Percentiles rank a stretch among this genome's conserved stretches.
Conservation (phyloP, 1,139 yeast species). For the Candida sp. region DNA sequence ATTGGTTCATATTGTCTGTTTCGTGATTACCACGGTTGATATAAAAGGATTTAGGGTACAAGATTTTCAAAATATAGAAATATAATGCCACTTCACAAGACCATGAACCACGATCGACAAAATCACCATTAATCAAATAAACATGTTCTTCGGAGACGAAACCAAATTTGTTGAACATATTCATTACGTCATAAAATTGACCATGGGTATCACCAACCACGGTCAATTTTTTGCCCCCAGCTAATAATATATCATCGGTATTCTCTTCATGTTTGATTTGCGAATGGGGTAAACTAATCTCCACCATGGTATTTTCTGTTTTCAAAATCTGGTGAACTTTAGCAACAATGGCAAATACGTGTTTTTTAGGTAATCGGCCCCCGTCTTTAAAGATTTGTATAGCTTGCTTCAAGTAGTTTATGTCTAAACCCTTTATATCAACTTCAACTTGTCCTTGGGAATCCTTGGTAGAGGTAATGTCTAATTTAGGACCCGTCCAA, state of each 20-base stretch:
- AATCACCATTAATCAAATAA: slow-evolving; percentile 93
- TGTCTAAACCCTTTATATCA: slow-evolving; percentile 31
- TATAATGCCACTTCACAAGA: slow-evolving; percentile 92
- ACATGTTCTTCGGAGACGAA: slow-evolving; percentile 63
- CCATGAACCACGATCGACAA: slow-evolving; percentile 99
- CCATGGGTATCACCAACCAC: slow-evolving; percentile 99
- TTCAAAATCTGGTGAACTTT: slow-evolving; percentile 66
- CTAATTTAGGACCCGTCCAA: slow-evolving; percentile 65
- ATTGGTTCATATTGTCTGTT: slow-evolving; percentile 94
- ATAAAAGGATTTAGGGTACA: slow-evolving; percentile 70
- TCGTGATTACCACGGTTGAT: slow-evolving; percentile 97
- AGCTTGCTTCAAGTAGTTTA: slow-evolving; percentile 60
- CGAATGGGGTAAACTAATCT: slow-evolving; percentile 48
- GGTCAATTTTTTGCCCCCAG: slow-evolving; percentile 50
- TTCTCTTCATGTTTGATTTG: slow-evolving; percentile 10
- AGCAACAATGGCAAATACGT: slow-evolving; percentile 79
- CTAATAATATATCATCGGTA: slow-evolving; percentile 18
- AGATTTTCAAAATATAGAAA: slow-evolving; percentile 72
- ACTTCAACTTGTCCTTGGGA: slow-evolving; percentile 17
- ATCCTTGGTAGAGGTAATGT: slow-evolving; percentile 27
- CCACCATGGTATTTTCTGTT: slow-evolving; percentile 74
- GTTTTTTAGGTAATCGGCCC: slow-evolving; percentile 71
- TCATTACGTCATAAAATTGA: slow-evolving; percentile 85
- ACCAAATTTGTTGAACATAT: slow-evolving; percentile 75
- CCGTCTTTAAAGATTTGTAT: slow-evolving; percentile 70